A percentile compares a stretch with the other conserved stretches of the same genome.
These are phyloP conservation scores for Albophoma yamanashiensis DNA, from an alignment of 2,329 filamentous ascomycete genomes.

Conservation along the genomic window DNA sequence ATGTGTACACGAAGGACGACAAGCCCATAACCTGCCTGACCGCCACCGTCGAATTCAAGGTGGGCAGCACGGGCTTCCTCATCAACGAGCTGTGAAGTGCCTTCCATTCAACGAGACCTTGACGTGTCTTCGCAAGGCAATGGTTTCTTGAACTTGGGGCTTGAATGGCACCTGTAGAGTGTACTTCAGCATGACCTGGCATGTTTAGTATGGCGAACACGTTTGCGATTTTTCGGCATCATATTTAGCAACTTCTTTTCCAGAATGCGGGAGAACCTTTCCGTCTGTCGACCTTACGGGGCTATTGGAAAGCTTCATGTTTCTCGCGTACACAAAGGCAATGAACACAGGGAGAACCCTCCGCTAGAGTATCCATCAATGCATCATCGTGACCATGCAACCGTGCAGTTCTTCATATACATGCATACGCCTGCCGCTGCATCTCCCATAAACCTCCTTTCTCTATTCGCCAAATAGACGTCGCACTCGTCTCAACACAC, in stretches of 20 bases:
- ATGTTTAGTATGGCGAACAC: not conserved
- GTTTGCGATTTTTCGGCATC: not conserved
- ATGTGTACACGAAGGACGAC: conserved; percentile 66
- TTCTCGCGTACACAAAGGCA: not conserved
- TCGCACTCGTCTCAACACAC: conserved; percentile 78
- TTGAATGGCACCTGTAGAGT: not conserved
- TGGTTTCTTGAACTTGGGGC: not conserved
- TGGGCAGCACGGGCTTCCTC: conserved; percentile 24
- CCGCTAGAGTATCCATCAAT: not conserved
- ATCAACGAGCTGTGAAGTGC: conserved; percentile 28
- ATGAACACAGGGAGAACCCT: not conserved
- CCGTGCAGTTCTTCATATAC: not conserved
- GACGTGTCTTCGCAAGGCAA: not conserved
- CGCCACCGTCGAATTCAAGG: conserved; percentile 55
- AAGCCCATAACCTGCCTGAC: conserved; percentile 79
- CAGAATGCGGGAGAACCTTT: not conserved
- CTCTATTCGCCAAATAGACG: conserved; percentile 56
- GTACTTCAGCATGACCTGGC: not conserved
- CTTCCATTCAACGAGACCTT: not conserved
- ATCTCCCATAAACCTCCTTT: not conserved
- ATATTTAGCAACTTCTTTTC: not conserved
- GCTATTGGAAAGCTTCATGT: not conserved
- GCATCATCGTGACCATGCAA: not conserved
- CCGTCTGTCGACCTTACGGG: not conserved
- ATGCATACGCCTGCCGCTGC: not conserved